Evolutionary conservation across 805 yeast genomes (phyloP), one percentile per base, ranked within the genome.

Genomic region (Ogataea ramenticola): DNA sequence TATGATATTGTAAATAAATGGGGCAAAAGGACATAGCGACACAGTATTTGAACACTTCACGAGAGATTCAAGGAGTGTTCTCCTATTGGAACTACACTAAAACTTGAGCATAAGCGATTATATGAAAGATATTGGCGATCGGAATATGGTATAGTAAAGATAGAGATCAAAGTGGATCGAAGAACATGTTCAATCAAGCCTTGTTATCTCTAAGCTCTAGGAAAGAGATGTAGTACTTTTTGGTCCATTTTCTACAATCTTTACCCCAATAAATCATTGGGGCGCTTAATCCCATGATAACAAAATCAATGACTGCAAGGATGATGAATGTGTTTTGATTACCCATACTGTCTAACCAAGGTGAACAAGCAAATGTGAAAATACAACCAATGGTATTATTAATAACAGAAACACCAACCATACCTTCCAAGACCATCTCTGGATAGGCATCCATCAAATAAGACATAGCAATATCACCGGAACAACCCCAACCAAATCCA

Each of bases 371-470:
- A 57, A 81, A 81, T 0, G 86, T 80, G 58, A 81, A 81, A 39
- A 80, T 69, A 55, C 85, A 78, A 16, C 82, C 82, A 49, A 80
- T 71, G 46, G 75, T 66, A 60, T 81, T 81, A 60, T 80, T 80
- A 53, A 81, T 80, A 43, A 80, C 71, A 9, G 79, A 61, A 22
- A 82, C 84, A 44, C 86, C 84, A 22, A 79, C 79, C 85, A 81
- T 79, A 51, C 83, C 81, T 61, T 80, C 86, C 50, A 80, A 65
- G 44, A 80, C 78, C 74, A 80, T 74, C 38, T 79, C 86, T 1
- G 86, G 86, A 49, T 80, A 81, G 6, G 80, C 67, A 49, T 79
- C 83, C 84, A 80, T 79, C 48, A 79, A 64, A 46, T 80, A 80
- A 1, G 79, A 70, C 78, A 81, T 74, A 32, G 84, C 80, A 42